Percentiles rank a stretch among this genome's conserved stretches.
Evolutionary conservation across 805 yeast species (phyloP).

Genomic region (Dipodascus geniculatus): DNA sequence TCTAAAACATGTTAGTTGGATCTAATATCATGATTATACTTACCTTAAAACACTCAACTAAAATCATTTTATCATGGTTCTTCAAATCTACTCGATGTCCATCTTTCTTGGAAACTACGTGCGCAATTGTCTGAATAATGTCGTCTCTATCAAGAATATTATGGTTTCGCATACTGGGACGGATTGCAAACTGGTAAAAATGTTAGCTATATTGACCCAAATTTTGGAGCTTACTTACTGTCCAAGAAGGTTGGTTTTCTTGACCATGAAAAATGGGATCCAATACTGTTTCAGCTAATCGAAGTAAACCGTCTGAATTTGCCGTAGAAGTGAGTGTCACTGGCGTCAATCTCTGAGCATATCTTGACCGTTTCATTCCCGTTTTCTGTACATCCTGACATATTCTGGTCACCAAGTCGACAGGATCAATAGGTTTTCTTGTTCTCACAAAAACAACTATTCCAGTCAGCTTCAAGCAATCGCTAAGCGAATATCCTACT

Average conservation of each 20-base stretch:
- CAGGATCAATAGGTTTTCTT: conserved; percentile 70
- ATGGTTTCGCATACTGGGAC: conserved; percentile 69
- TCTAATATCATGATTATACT: no score
- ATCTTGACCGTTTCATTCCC: conserved; percentile 46
- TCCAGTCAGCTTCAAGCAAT: background rate
- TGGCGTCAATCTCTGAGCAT: conserved; percentile 72
- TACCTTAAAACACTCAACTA: conserved; percentile 74
- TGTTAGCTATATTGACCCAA: conserved; percentile 14
- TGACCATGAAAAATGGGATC: conserved; percentile 54
- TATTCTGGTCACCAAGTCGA: conserved; percentile 47
- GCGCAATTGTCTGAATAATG: conserved; percentile 64
- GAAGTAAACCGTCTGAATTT: conserved; percentile 51
- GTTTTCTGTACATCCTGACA: conserved; percentile 48
- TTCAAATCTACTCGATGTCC: conserved; percentile 75
- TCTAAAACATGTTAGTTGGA: conserved; percentile 21
- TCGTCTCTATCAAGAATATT: conserved; percentile 57
- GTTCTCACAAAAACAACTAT: conserved; percentile 56
- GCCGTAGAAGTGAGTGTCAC: conserved; percentile 66
- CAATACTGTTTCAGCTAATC: conserved; percentile 48
- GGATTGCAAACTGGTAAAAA: conserved; percentile 57
- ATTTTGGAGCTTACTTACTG: background rate
- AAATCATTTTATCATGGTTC: conserved; percentile 60
- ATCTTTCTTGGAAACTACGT: conserved; percentile 52
- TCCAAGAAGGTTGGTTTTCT: conserved; percentile 5
- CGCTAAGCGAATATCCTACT: background rate